These are phyloP conservation scores for Leccinum sublutescens DNA, from an alignment of 768 basidiomycete genomes.

Conservation along the genomic window DNA sequence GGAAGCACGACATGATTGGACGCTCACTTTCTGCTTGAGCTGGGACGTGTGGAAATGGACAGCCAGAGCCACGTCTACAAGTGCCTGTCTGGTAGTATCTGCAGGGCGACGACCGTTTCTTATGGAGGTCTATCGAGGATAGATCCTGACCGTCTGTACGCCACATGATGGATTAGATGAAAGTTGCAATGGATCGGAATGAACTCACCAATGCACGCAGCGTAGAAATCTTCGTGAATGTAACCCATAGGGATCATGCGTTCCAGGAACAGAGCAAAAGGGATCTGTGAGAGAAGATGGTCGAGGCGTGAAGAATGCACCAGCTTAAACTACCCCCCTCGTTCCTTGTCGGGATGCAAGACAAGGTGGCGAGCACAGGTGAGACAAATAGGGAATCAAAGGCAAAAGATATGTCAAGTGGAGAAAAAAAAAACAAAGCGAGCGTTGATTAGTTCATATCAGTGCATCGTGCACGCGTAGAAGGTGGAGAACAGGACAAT, in stretches of 20 bases:
- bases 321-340: conserved; percentile 15
- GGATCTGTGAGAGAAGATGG: conserved; percentile 2
- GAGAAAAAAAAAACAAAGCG: conserved; percentile 1
- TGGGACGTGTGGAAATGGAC: conserved; percentile 25
- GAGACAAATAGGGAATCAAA: conserved; percentile 22
- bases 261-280: conserved; percentile 3
- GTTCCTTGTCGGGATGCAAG: conserved; percentile 31
- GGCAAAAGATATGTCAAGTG: conserved; percentile 17
- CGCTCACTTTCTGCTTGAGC: conserved; percentile 18
- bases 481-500: conserved; percentile 30
- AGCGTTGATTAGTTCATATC: conserved; percentile 19
- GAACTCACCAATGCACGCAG: conserved; percentile 18
- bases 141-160: conserved; percentile 12
- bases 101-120: conserved; percentile 16
- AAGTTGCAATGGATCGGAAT: not conserved
- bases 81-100: conserved; percentile 26
- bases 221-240: conserved; percentile 15
- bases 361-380: conserved; percentile 35
- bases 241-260: conserved; percentile 10
- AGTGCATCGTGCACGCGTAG: conserved; percentile 12
- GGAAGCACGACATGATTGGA: not conserved
- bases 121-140: not conserved
- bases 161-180: conserved; percentile 10
- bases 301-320: not conserved
- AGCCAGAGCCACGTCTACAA: conserved; percentile 29